phyloP scores from a whole-genome alignment of 768 basidiomycete genomes.

The Leccinellum rugosiceps region DNA sequence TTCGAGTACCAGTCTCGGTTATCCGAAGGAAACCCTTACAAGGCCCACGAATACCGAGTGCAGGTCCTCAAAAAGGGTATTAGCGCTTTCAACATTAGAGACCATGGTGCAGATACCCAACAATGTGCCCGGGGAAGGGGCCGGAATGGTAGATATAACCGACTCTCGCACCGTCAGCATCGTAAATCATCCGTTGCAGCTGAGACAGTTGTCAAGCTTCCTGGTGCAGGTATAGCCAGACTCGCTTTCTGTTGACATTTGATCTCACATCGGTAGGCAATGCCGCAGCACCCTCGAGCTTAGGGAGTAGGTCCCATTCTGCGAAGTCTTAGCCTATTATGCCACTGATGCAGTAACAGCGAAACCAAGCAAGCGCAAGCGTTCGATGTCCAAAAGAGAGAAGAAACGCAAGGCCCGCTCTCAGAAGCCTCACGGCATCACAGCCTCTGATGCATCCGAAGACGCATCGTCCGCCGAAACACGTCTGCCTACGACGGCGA shows the following conservation, averaged over 20 bases:
- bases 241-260: background rate
- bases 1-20: slow-evolving; percentile 18
- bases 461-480: slow-evolving; percentile 15
- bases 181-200: background rate
- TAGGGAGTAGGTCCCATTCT: background rate
- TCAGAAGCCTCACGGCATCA: slow-evolving; percentile 17
- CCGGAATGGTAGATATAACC: background rate
- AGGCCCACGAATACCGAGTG: background rate
- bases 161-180: background rate
- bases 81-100: slow-evolving; percentile 2
- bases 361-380: background rate
- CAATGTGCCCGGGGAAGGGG: background rate
- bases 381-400: background rate
- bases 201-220: background rate
- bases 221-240: slow-evolving; percentile 11
- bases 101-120: background rate
- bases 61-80: slow-evolving; percentile 5
- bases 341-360: background rate
- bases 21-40: background rate
- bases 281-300: background rate
- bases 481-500: background rate
- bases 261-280: slow-evolving; percentile 1
- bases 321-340: background rate
- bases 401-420: slow-evolving; percentile 24
- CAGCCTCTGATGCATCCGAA: slow-evolving; percentile 22